Base-by-base conservation (phyloP, 495 filamentous ascomycete species). In the Lasiosphaeriaceae sp. region DNA sequence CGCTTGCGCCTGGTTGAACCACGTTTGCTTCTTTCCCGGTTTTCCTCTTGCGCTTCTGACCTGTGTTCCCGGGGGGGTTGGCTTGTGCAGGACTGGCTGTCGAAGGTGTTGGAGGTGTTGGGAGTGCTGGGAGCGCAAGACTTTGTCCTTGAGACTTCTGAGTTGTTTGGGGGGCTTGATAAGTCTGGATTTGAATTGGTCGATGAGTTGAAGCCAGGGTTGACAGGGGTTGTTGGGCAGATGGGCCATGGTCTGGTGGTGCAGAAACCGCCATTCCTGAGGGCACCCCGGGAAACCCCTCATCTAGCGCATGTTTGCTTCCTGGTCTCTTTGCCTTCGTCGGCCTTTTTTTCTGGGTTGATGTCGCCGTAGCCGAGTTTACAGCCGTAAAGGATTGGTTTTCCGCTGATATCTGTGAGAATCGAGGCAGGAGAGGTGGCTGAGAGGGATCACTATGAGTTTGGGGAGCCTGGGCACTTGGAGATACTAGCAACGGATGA, bases 1-100 rank as follows among this genome's bases (percentile, higher is more conserved):
- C 54, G 34, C 50, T 50, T 46, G 48, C 8, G 20, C 45, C 21
- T 14, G n/a, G 16, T 19, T 29, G 55, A 17, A 45, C 11, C 31
- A 4, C 17, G 26, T 44, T 35, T 1, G 23, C 19, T 17, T 62
- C 61, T n/a, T 54, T 64, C 0, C 31, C 57, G 0, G 47, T 21
- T 26, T 68, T 68, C 44, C 66, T 59, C 45, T 69, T 71, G 26
- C 66, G 54, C 37, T 70, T 72, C 46, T 69, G 64, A 3, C 52
- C 58, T 3, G 26, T 19, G 19, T 19, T 57, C 19, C 21, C 54
- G 14, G 58, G 3, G 3, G 22, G 16, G 4, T 56, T 61, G 1
- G 35, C 6, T 23, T 56, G 56, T 2, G 49, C 52, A 26, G 52
- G 46, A 12, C 53, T 58, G n/a, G 43, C 57, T 0, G 44, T 41